Evolutionary conservation across 1,284 basidiomycete species (phyloP).

Genomic region (Sanghuangporus baumii): DNA sequence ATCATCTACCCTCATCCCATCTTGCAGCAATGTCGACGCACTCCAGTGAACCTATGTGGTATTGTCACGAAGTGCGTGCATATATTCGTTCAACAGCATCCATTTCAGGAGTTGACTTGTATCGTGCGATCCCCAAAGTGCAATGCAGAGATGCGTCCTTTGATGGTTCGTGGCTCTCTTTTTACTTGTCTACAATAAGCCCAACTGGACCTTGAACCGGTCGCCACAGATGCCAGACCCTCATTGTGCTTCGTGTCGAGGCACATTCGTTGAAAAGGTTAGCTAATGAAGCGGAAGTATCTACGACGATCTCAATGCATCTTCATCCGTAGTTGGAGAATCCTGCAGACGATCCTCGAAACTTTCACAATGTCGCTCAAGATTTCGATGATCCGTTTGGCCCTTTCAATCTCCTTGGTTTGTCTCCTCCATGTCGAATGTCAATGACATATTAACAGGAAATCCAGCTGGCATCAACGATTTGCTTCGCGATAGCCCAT

Average conservation of each 20-base stretch:
- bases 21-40: conserved; percentile 44
- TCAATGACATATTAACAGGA: not conserved
- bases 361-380: conserved; percentile 39
- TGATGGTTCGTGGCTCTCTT: conserved; percentile 52
- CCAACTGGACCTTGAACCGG: not conserved
- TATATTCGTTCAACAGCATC: not conserved
- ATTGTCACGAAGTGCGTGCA: conserved; percentile 62
- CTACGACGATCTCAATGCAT: not conserved
- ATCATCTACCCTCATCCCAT: not conserved
- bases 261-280: conserved; percentile 74
- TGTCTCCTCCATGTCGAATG: not conserved
- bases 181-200: not conserved
- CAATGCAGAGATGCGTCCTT: conserved; percentile 69
- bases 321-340: conserved; percentile 55
- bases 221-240: conserved; percentile 61
- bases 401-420: not conserved
- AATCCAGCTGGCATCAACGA: conserved; percentile 3
- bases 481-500: not conserved
- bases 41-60: conserved; percentile 64
- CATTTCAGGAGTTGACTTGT: not conserved
- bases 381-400: not conserved
- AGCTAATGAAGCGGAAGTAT: conserved; percentile 18
- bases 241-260: conserved; percentile 64
- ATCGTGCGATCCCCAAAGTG: conserved; percentile 40
- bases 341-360: conserved; percentile 64